phyloP scores from a whole-genome alignment of 108 stramenopile species.

The Pseudonitzschia pungens region DNA sequence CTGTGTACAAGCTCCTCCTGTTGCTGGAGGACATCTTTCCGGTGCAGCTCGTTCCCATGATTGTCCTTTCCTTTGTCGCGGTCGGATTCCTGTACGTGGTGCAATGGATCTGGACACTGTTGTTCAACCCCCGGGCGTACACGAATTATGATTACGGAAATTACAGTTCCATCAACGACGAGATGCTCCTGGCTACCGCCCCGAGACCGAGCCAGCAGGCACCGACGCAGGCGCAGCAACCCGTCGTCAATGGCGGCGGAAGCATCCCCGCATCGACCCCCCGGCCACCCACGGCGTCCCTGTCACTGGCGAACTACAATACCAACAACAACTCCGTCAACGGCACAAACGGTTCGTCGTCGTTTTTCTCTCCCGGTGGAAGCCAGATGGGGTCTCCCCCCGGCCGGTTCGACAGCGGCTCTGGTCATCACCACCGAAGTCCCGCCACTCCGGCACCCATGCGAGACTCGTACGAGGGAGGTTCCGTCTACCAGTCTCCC shows the following conservation, averaged over 20 bases:
- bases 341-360: slow-evolving; percentile 1
- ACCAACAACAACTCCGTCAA: background rate
- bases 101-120: background rate
- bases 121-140: slow-evolving; percentile 28
- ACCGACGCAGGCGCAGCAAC: background rate
- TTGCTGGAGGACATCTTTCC: slow-evolving; percentile 29
- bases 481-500: slow-evolving; percentile 6
- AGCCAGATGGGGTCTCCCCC: slow-evolving; percentile 11
- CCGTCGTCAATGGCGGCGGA: background rate
- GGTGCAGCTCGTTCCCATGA: slow-evolving; percentile 9
- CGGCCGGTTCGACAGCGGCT: background rate
- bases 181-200: slow-evolving; percentile 14
- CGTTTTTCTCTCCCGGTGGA: slow-evolving; percentile 6
- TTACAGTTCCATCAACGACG: slow-evolving; percentile 17
- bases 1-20: slow-evolving; percentile 21
- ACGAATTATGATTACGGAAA: slow-evolving; percentile 18
- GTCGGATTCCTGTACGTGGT: slow-evolving; percentile 11
- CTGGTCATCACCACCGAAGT: background rate
- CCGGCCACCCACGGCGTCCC: slow-evolving; percentile 23
- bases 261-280: slow-evolving; percentile 5
- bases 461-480: slow-evolving; percentile 9
- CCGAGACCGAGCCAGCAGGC: slow-evolving; percentile 1
- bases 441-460: slow-evolving; percentile 1
- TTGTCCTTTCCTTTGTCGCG: slow-evolving; percentile 7
- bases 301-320: background rate